Base-by-base conservation (phyloP, 2,329 filamentous ascomycete genomes). In the Emericellopsis atlantica region DNA sequence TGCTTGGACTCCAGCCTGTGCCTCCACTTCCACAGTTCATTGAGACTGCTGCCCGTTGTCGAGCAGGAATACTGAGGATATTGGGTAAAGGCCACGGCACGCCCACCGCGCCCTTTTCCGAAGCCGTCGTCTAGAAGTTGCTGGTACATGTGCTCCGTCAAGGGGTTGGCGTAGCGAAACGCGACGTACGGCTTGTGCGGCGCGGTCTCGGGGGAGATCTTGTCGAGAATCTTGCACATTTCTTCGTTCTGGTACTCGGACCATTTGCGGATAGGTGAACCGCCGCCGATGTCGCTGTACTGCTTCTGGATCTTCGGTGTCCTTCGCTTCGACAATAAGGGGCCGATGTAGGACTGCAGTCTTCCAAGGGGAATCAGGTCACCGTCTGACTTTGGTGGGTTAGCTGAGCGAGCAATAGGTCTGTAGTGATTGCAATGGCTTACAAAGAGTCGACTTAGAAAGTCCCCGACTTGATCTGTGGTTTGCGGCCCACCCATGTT, bases 1-100 rank as follows among this genome's bases (percentile, higher is more conserved):
- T 39, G 67, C 60, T 86, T 88, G 32, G 85, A 86, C 60, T 96
- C 89, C 40, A 98, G 65, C 46, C 87, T 72, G 54, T 87, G 84
- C 47, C 89, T 76, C 88, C 89, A 95, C 65, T 93, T 95, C 92
- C 92, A 98, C 31, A 98, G 66, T 65, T 98, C 92, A 54, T 98
- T 98, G 43, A 98, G 65, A 46, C 87, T 95, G 60, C 87, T 95
- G 18, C 92, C 92, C 0, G 92, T 98, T 2, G 92, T 98, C 16
- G 88, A 95, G 66, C 93, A 98, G 16, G 87, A 95, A 63, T 98
- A 98, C 59, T 98, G 92, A 2, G 92, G 92, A 54, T 98, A 98
- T 62, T 98, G 92, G 23, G 90, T 95, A 56, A 98, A 98, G 2
- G 92, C 92, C 5, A 98, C 88, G 2, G 93, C 92, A 44, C 92